Evolutionary conservation across 2,329 filamentous ascomycete species (phyloP).

Genomic region (Coniosporium tulheliwenetii): DNA sequence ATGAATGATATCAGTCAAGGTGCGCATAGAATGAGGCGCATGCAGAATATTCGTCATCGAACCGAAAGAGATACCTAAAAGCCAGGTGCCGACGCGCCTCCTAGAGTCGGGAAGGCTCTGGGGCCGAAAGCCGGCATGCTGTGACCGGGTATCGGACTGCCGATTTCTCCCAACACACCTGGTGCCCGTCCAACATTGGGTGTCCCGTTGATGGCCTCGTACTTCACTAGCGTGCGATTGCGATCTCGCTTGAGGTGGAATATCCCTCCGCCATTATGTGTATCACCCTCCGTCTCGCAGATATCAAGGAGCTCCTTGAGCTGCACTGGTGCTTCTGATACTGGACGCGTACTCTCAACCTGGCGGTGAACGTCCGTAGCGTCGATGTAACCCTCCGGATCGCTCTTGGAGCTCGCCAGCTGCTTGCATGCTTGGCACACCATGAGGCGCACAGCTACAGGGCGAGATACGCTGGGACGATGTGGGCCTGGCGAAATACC

Average conservation of each 20-base stretch:
- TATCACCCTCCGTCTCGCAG: slow-evolving; percentile 80
- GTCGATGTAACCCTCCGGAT: slow-evolving; percentile 50
- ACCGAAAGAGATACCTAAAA: background rate
- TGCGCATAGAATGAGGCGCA: no score
- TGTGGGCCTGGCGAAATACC: slow-evolving; percentile 27
- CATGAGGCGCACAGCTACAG: slow-evolving; percentile 54
- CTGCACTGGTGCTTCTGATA: slow-evolving; percentile 39
- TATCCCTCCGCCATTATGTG: slow-evolving; percentile 75
- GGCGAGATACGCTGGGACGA: slow-evolving; percentile 43
- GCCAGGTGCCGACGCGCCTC: background rate
- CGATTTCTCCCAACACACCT: slow-evolving; percentile 28
- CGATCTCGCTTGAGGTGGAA: slow-evolving; percentile 53
- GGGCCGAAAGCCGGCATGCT: slow-evolving; percentile 16
- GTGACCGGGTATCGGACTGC: slow-evolving; percentile 28
- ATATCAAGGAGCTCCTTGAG: slow-evolving; percentile 63
- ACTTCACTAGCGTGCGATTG: slow-evolving; percentile 25
- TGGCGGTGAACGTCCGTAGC: slow-evolving; percentile 47
- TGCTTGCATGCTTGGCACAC: slow-evolving; percentile 66
- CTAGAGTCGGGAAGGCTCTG: background rate
- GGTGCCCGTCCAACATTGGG: slow-evolving; percentile 12
- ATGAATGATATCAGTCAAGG: no score
- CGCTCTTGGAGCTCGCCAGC: slow-evolving; percentile 28
- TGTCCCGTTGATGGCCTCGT: slow-evolving; percentile 16
- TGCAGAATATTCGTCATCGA: no score
- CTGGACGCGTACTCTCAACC: slow-evolving; percentile 47